Evolutionary conservation across 106 monocot species (phyloP).

Genomic region (Dioscorea alata): DNA sequence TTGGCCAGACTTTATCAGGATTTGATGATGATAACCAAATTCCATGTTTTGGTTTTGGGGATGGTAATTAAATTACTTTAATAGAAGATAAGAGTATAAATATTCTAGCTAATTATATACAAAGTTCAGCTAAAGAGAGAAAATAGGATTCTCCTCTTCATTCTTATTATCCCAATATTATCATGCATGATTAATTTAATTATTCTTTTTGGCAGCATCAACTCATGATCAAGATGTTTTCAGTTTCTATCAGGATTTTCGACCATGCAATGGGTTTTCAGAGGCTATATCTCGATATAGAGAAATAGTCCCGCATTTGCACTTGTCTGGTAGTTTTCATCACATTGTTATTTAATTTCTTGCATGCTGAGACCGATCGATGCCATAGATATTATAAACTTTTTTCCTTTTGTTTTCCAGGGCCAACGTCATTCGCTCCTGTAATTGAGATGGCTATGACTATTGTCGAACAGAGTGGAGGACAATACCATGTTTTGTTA

Average conservation of each 20-base stretch:
- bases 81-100: too few relatives aligned
- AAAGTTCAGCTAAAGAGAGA: too few relatives aligned
- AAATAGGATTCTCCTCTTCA: too few relatives aligned
- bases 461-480: slow-evolving; percentile 62
- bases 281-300: slow-evolving; percentile 57
- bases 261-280: slow-evolving; percentile 60
- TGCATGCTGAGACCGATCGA: not conserved
- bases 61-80: slow-evolving; percentile 36
- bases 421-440: slow-evolving; percentile 80
- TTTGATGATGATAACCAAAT: slow-evolving; percentile 95
- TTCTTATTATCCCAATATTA: too few relatives aligned
- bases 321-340: slow-evolving; percentile 41
- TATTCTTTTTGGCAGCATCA: slow-evolving; percentile 33
- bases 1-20: slow-evolving; percentile 69
- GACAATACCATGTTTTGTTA: slow-evolving; percentile 80
- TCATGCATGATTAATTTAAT: too few relatives aligned
- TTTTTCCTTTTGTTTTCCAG: slow-evolving; percentile 20
- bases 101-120: too few relatives aligned
- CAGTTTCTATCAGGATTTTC: slow-evolving; percentile 45
- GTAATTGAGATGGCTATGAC: slow-evolving; percentile 75
- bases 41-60: slow-evolving; percentile 96
- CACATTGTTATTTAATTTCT: not conserved
- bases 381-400: not conserved
- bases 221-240: slow-evolving; percentile 83
- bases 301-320: slow-evolving; percentile 50